Evolutionary conservation across 768 basidiomycete species (phyloP).

Genomic region (Fomitopsis serialis): DNA sequence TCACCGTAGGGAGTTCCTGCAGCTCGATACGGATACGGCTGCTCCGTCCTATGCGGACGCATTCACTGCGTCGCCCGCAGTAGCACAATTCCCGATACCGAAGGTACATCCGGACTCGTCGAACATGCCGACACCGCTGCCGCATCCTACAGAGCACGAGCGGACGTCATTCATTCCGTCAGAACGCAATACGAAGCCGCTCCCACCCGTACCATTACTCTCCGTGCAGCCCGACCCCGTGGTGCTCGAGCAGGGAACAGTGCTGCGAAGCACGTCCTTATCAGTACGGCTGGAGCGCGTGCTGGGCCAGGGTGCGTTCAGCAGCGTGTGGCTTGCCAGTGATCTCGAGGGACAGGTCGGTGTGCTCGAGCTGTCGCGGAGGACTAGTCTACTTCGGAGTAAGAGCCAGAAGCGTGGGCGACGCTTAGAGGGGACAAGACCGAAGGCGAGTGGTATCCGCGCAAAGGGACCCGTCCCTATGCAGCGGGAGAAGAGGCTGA

Average conservation of each 20-base stretch:
- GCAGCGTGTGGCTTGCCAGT: conserved; percentile 68
- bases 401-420: conserved; percentile 15
- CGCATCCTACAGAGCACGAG: neutral
- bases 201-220: neutral
- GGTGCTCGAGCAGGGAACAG: conserved; percentile 7
- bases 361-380: conserved; percentile 22
- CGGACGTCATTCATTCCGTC: conserved; percentile 5
- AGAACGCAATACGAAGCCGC: conserved; percentile 7
- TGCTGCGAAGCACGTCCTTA: conserved; percentile 10
- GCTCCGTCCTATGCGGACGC: conserved; percentile 1
- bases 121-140: conserved; percentile 9
- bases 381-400: conserved; percentile 18
- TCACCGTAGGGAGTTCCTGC: conserved; percentile 8
- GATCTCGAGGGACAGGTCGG: conserved; percentile 16
- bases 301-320: conserved; percentile 72
- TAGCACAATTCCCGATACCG: conserved; percentile 6
- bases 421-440: conserved; percentile 12
- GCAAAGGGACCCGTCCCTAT: neutral
- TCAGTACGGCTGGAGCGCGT: conserved; percentile 43
- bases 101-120: conserved; percentile 5
- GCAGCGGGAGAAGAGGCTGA: conserved; percentile 5
- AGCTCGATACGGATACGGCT: conserved; percentile 8
- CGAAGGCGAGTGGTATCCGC: conserved; percentile 2
- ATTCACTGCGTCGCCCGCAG: neutral
- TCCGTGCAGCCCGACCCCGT: neutral